Evolutionary conservation across 495 filamentous ascomycete species (phyloP).

Genomic region (Tetracladium marchalianum): DNA sequence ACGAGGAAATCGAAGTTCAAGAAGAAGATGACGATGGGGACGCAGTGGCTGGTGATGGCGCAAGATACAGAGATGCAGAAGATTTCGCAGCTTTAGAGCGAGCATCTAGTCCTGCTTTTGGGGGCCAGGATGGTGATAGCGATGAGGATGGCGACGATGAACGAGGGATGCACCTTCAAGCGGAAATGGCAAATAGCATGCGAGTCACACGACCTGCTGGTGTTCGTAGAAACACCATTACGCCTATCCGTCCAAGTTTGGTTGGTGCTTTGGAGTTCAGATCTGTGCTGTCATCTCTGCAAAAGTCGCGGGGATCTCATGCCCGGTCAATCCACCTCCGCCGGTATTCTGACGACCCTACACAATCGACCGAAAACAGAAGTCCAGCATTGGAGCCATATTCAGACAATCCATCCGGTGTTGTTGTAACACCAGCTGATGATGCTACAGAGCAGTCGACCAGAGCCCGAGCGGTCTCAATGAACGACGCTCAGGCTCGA

Average conservation of each 20-base stretch:
- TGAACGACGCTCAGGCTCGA: slow-evolving; percentile 41
- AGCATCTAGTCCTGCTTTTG: slow-evolving; percentile 9
- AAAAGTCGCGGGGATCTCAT: slow-evolving; percentile 65
- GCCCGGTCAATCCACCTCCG: slow-evolving; percentile 56
- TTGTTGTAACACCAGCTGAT: slow-evolving; percentile 10
- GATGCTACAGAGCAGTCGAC: not conserved
- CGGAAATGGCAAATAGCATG: slow-evolving; percentile 89
- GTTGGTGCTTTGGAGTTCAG: slow-evolving; percentile 92
- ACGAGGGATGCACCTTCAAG: slow-evolving; percentile 58
- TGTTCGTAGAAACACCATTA: slow-evolving; percentile 62
- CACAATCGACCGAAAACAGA: slow-evolving; percentile 10
- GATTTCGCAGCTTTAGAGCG: slow-evolving; percentile 71
- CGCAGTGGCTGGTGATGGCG: slow-evolving; percentile 27
- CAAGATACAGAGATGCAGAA: slow-evolving; percentile 31
- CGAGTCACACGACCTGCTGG: slow-evolving; percentile 64
- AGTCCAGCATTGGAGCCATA: slow-evolving; percentile 9
- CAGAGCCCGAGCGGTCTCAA: slow-evolving; percentile 50
- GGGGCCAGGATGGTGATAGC: slow-evolving; percentile 23
- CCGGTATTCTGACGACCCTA: slow-evolving; percentile 60
- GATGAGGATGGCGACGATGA: slow-evolving; percentile 61
- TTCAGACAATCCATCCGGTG: slow-evolving; percentile 11
- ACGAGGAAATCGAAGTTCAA: slow-evolving; percentile 59
- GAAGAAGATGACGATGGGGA: slow-evolving; percentile 64
- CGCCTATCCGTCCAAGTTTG: slow-evolving; percentile 82
- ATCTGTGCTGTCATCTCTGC: slow-evolving; percentile 72